Base-by-base conservation (phyloP, 441 rosid genomes). In the Jatropha podagrica region DNA sequence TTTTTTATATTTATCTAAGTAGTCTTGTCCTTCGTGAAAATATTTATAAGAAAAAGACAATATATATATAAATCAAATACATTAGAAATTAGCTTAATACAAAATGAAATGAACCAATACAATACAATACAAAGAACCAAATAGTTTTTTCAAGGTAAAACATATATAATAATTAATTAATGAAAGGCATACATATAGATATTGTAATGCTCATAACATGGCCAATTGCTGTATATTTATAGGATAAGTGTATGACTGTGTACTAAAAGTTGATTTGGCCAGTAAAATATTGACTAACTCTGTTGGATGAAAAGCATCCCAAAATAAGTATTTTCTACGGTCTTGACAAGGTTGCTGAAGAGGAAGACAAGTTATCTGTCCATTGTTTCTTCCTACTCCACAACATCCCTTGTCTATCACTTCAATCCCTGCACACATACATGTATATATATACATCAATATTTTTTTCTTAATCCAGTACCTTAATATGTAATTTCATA, bases 271-370 rank as follows among this genome's bases (percentile, higher is more conserved):
- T 13, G 89, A 63, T 75, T 87, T 86, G 7, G 96, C 97, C 1
- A 90, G 77, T 27, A 80, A 4, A 67, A 88, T 78, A n/a, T 94
- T 94, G 1, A 95, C 94, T 1, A 71, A 17, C 73, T 94, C 97
- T 0, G 98, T 92, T 6, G 95, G 98, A 76, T 95, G 98, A 72
- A 94, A 94, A 7, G 97, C 96, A 64, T 92, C 98, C 98, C 97
- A 94, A 13, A 89, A 94, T 44, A 94, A 77, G 83, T 91, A 92
- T 76, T 85, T 92, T 11, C 78, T 80, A 20, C 97, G 83, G 80
- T 91, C 85, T 15, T 67, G n/a, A 58, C 97, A 92, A 2, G 92
- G 81, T 68, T 81, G 87, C 71, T 90, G 91, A 52, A 91, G 82
- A 3, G 99, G 99, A 65, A 92, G 87, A 81, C 97, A 95, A 0